phyloP scores from a whole-genome alignment of 148 eudicot genomes.

The Spergularia marina region DNA sequence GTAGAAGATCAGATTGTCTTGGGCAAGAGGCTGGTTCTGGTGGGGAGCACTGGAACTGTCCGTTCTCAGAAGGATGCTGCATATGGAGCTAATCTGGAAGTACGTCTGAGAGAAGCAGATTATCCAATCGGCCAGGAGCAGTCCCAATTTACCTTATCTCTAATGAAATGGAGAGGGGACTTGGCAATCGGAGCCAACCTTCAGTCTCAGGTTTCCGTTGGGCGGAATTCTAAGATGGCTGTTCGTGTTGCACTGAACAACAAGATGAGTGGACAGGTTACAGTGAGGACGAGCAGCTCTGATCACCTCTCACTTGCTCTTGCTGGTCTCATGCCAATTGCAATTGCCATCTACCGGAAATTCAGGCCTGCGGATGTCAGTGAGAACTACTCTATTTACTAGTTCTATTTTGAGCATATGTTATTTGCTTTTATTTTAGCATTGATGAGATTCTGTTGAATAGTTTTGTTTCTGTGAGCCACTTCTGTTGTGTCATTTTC shows the following conservation, averaged over 20 bases:
- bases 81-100: conserved; percentile 64
- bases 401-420: conserved; percentile 26
- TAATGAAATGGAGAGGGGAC: conserved; percentile 67
- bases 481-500: conserved; percentile 5
- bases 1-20: conserved; percentile 71
- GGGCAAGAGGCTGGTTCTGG: conserved; percentile 68
- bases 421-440: conserved; percentile 4
- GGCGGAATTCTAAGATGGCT: conserved; percentile 75
- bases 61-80: conserved; percentile 58
- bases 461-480: conserved; percentile 5
- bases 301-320: conserved; percentile 73
- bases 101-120: conserved; percentile 55
- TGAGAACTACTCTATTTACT: conserved; percentile 69
- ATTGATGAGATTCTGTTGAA: conserved; percentile 4
- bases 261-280: conserved; percentile 88
- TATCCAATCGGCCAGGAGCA: conserved; percentile 61
- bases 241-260: conserved; percentile 80
- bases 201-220: conserved; percentile 67
- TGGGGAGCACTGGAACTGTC: conserved; percentile 58
- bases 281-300: conserved; percentile 83
- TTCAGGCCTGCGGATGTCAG: conserved; percentile 46
- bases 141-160: conserved; percentile 46
- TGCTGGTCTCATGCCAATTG: conserved; percentile 67
- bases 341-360: conserved; percentile 57
- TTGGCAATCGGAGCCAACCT: conserved; percentile 58